Conservation (phyloP, 2,329 filamentous ascomycete genomes). For the Juglanconis oblonga region DNA sequence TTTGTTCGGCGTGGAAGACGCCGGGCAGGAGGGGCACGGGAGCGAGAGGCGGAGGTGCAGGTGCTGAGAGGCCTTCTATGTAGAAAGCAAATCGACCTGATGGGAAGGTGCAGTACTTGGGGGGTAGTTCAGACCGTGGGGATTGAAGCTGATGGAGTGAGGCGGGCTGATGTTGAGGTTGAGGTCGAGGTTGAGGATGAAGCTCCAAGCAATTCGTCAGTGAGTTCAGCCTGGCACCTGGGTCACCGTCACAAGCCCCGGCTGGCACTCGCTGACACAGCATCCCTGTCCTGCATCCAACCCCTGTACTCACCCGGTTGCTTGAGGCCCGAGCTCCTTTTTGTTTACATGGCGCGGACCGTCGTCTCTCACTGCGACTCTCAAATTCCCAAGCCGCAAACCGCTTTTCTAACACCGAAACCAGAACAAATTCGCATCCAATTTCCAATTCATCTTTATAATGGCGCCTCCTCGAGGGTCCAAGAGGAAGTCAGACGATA, state of each 20-base stretch:
- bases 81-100: neutral
- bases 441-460: slow-evolving; percentile 25
- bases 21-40: slow-evolving; percentile 24
- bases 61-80: neutral
- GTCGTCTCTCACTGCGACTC: neutral
- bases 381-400: neutral
- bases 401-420: neutral
- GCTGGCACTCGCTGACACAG: slow-evolving; percentile 5
- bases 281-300: neutral
- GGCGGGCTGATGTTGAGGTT: neutral
- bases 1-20: slow-evolving; percentile 16
- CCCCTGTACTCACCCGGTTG: neutral
- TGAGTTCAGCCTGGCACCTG: slow-evolving; percentile 21
- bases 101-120: neutral
- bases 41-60: neutral
- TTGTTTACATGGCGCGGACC: neutral
- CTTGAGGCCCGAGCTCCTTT: neutral
- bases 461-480: slow-evolving; percentile 48
- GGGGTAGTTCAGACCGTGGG: too few relatives aligned
- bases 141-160: neutral
- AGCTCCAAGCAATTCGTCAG: slow-evolving; percentile 17
- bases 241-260: slow-evolving; percentile 10
- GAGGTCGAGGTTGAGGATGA: neutral
- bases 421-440: neutral
- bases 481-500: slow-evolving; percentile 44